A percentile compares a stretch with the other conserved stretches of the same genome.
phyloP scores from a whole-genome alignment of 148 eudicot species.

The Rhododendron molle region DNA sequence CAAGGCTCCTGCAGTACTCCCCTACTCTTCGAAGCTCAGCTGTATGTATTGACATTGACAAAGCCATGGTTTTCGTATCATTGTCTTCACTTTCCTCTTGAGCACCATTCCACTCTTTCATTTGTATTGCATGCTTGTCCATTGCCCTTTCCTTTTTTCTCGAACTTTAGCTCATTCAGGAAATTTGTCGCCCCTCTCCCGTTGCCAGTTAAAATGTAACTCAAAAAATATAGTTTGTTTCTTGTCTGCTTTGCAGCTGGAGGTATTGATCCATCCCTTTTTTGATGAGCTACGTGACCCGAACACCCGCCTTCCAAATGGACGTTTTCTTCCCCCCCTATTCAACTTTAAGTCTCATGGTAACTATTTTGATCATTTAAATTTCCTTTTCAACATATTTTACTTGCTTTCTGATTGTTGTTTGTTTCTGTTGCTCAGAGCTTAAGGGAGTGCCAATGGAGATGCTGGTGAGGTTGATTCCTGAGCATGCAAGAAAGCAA shows the following conservation, averaged over 20 bases:
- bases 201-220: neutral
- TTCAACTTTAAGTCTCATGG: slow-evolving; percentile 83
- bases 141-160: neutral
- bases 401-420: neutral
- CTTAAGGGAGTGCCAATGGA: slow-evolving; percentile 62
- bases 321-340: slow-evolving; percentile 74
- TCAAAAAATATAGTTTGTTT: neutral
- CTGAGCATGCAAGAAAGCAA: slow-evolving; percentile 82
- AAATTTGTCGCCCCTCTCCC: neutral
- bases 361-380: slow-evolving; percentile 8
- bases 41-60: slow-evolving; percentile 37
- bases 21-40: slow-evolving; percentile 80
- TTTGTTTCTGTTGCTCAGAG: slow-evolving; percentile 34
- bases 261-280: slow-evolving; percentile 65
- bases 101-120: neutral
- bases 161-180: neutral
- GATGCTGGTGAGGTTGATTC: slow-evolving; percentile 51
- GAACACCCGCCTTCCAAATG: slow-evolving; percentile 70
- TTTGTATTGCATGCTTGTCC: neutral
- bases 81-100: neutral
- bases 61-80: too few species aligned
- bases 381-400: neutral
- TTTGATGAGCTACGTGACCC: slow-evolving; percentile 82
- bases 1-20: slow-evolving; percentile 86
- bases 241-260: slow-evolving; percentile 40